Percentiles rank a stretch among this genome's conserved stretches.
Conservation (phyloP, 768 basidiomycete species). For the Termitomyces sp. region DNA sequence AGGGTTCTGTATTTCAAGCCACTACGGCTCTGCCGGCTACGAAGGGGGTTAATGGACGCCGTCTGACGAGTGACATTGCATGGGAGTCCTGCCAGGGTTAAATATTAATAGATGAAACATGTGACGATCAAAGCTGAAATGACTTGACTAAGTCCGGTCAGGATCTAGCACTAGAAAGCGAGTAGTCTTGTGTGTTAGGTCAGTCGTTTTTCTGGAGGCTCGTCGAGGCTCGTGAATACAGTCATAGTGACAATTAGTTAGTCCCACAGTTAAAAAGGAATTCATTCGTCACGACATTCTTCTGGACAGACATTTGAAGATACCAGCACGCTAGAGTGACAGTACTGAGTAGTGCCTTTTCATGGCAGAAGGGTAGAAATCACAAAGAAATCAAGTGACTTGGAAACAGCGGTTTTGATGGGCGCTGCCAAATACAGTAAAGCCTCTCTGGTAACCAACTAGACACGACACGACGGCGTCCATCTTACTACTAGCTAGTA, state of each 20-base stretch:
- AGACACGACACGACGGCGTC: neutral
- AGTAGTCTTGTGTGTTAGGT: no score
- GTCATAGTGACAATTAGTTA: neutral
- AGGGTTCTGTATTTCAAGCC: neutral
- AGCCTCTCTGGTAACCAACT: no score
- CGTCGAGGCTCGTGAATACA: neutral
- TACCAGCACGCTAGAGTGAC: neutral
- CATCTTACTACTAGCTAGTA: neutral
- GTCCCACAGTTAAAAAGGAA: no score
- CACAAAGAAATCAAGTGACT: no score
- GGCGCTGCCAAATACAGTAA: neutral
- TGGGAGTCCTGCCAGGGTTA: neutral
- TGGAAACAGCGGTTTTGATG: neutral
- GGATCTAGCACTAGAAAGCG: neutral
- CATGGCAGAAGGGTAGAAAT: no score
- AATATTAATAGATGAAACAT: neutral
- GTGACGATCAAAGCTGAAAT: neutral
- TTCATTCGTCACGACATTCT: neutral
- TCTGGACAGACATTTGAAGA: neutral
- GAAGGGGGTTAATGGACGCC: neutral
- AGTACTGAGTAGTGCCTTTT: neutral
- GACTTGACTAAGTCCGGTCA: no score
- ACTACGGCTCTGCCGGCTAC: neutral
- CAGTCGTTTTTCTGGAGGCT: neutral
- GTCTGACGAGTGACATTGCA: neutral